These are phyloP conservation scores for Candida dendrica DNA, from an alignment of 805 yeast genomes.

Conservation along the genomic window DNA sequence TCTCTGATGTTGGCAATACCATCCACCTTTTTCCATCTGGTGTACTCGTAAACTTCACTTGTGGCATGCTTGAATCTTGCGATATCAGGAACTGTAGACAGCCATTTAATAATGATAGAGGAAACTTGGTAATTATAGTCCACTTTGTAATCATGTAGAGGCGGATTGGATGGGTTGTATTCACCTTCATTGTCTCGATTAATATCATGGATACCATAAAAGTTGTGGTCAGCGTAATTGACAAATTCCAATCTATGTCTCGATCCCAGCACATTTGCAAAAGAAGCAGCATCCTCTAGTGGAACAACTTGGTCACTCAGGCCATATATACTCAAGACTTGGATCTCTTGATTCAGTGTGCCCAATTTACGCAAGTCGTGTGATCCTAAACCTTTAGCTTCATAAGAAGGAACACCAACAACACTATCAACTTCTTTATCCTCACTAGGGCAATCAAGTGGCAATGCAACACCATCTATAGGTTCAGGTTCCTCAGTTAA, in stretches of 20 bases:
- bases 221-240: constrained; percentile 76
- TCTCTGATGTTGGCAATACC: constrained; percentile 74
- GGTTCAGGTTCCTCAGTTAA: no score
- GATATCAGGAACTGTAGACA: constrained; percentile 39
- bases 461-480: constrained; percentile 30
- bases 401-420: constrained; percentile 43
- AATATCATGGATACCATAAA: constrained; percentile 43
- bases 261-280: constrained; percentile 45
- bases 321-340: constrained; percentile 68
- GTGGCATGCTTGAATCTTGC: constrained; percentile 40
- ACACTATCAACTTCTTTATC: no score
- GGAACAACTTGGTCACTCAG: constrained; percentile 61
- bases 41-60: constrained; percentile 28
- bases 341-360: constrained; percentile 36
- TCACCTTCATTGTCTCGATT: constrained; percentile 23
- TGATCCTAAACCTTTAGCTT: constrained; percentile 41
- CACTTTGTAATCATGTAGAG: constrained; percentile 38
- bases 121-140: constrained; percentile 55
- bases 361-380: constrained; percentile 38
- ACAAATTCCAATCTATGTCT: constrained; percentile 55
- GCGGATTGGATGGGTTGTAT: constrained; percentile 31
- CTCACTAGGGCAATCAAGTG: no score
- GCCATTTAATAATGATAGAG: constrained; percentile 41
- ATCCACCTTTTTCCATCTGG: constrained; percentile 57
- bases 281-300: constrained; percentile 49